A percentile compares a stretch with the other conserved stretches of the same genome.
phyloP scores from a whole-genome alignment of 2,329 filamentous ascomycete genomes.

The Trichoderma atrobrunneum region DNA sequence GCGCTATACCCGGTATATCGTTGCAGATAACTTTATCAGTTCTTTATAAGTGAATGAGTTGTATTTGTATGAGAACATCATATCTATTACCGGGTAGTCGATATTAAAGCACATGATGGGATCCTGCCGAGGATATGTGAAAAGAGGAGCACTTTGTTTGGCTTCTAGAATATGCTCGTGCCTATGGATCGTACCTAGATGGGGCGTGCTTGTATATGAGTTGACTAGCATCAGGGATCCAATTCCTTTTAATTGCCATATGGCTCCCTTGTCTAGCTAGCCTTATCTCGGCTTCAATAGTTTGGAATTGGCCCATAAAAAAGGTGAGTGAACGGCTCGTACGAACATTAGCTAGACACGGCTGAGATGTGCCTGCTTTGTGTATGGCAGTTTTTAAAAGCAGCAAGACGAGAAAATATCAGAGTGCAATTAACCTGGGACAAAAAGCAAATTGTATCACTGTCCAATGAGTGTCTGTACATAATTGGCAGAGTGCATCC shows the following conservation, averaged over 20 bases:
- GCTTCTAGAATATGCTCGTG: background rate
- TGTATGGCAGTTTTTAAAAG: background rate
- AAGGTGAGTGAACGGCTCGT: background rate
- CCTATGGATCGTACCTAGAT: background rate
- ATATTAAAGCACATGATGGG: background rate
- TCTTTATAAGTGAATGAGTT: background rate
- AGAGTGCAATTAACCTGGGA: background rate
- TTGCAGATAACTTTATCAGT: background rate
- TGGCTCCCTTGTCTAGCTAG: conserved; percentile 7
- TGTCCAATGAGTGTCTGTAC: background rate
- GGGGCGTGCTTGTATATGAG: background rate
- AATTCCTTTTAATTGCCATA: conserved; percentile 2
- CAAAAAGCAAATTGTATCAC: background rate
- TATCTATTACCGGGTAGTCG: background rate
- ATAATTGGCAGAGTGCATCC: background rate
- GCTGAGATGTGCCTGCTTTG: background rate
- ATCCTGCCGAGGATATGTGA: background rate
- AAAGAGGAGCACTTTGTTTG: background rate
- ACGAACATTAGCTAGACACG: background rate
- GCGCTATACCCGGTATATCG: background rate
- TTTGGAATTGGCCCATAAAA: background rate
- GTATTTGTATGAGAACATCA: background rate
- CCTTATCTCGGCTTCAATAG: background rate
- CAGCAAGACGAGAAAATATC: background rate
- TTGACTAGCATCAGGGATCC: background rate